Evolutionary conservation across 169 alveolate species (phyloP), one percentile per base, ranked within the genome.

Genomic region (Cryptosporidium meleagridis): DNA sequence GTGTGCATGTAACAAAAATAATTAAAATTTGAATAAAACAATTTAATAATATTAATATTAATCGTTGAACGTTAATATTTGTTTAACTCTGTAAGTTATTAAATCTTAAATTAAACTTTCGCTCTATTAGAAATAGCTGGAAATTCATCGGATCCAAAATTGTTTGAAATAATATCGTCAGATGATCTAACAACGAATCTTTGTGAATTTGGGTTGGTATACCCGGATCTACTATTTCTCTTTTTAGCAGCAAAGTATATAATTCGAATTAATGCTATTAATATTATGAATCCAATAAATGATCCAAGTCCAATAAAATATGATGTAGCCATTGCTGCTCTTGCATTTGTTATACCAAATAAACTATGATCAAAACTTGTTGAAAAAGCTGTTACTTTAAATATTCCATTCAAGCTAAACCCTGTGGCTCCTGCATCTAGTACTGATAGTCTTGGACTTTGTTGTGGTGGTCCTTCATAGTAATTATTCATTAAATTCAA

Each of bases 241-340:
- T 21, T 14, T 45, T 33, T 67, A 7, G 69, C 21, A 35, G 16
- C 75, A 23, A 67, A 18, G 52, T 45, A 59, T 26, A 59, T 73
- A 1, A 18, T 52, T 44, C 89, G 16, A 26, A 80, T 44, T 51
- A 41, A 12, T 2, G 89, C 75, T 23, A 80, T 80, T 5, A 80
- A 7, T 23, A 80, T 18, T 35, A 80, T 44, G 7, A 80, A 80
- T 9, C 37, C 62, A 14, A 80, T 62, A 80, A 80, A 80, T 5
- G 80, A 59, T 6, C 80, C 75, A 21, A 80, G 39, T 10, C 89
- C 89, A 45, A 80, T 65, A 31, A 80, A 80, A 65, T 44, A 80
- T 9, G 89, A 80, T 21, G 75, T 53, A 18, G 89, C 75, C 16
- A 80, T 21, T 33, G 73, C 59, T 14, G 75, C 67, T 31, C 70